phyloP scores from a whole-genome alignment of 163 green algal species.

The Chloroidium sp. region DNA sequence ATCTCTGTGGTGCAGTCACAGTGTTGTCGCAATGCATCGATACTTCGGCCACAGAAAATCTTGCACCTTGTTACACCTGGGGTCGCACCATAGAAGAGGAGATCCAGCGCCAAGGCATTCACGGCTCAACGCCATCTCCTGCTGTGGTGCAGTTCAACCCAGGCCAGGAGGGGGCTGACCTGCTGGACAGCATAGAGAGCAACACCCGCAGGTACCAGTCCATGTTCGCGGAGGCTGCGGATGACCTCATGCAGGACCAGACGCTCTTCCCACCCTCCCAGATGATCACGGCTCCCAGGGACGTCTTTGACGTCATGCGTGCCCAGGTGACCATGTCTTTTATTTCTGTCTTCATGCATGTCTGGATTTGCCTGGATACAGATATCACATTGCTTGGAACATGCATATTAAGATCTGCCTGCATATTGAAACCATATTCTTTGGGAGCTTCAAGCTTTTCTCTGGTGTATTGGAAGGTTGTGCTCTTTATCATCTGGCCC shows the following conservation, averaged over 20 bases:
- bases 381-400: too few species aligned
- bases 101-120: too few species aligned
- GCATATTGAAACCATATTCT: too few species aligned
- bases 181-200: conserved; percentile 6
- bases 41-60: background rate
- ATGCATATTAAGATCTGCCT: too few species aligned
- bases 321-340: conserved; percentile 34
- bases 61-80: background rate
- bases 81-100: background rate
- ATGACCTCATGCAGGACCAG: conserved; percentile 53
- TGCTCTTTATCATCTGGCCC: too few species aligned
- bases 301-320: conserved; percentile 85
- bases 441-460: too few species aligned
- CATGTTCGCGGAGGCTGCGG: conserved; percentile 72
- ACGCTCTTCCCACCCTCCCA: conserved; percentile 21
- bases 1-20: background rate
- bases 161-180: background rate
- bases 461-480: too few species aligned
- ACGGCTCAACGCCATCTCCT: too few species aligned
- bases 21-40: background rate
- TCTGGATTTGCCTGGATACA: background rate
- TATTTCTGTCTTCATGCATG: background rate
- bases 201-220: conserved; percentile 77
- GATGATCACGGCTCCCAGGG: conserved; percentile 34
- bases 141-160: too few species aligned